Base-by-base conservation (phyloP, 2,329 filamentous ascomycete species). In the Fusarium denticulatum region DNA sequence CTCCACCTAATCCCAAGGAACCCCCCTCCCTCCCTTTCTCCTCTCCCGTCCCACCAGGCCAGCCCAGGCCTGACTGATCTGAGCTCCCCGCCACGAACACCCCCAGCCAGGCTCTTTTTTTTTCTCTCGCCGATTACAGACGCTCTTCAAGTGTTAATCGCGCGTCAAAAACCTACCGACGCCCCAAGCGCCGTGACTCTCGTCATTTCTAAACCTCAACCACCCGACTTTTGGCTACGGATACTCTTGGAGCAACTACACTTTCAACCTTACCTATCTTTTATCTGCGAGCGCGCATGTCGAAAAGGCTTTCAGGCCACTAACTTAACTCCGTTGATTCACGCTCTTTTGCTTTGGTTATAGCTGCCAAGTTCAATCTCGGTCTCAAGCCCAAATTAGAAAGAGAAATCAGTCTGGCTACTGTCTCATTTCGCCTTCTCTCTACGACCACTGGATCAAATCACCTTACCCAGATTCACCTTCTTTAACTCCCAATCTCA, bases 121-220 rank as follows among this genome's bases (percentile, higher is more conserved):
- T 65, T 60, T 65, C 7, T 63, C 57, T 68, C 66, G 64, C 70
- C 73, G 68, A 68, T 63, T 73, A 78, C 77, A 77, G 77, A 69
- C 77, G 76, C 77, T 77, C 63, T 76, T 64, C 37, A 53, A 64
- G 42, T 58, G 40, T 78, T 79, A 79, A 79, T 79, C 77, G 77
- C 77, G 77, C 77, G 77, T 77, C 76, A 80, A 79, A 76, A 76
- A 71, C 64, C 70, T 76, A 69, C 73, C 74, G 61, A 76, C 76
- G 73, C 75, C 71, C 74, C 77, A 79, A 79, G 78, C 78, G 78
- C 78, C 74, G 76, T 67, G 71, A 74, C 64, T 73, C 55, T 73
- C 67, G 67, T 69, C 69, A 73, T 65, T 56, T 62, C 64, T 50
- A 69, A 69, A 69, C 63, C 53, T 70, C 71, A 74, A 69, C 61